Base-by-base conservation (phyloP, 2,329 filamentous ascomycete species). In the Leptographium procerum region DNA sequence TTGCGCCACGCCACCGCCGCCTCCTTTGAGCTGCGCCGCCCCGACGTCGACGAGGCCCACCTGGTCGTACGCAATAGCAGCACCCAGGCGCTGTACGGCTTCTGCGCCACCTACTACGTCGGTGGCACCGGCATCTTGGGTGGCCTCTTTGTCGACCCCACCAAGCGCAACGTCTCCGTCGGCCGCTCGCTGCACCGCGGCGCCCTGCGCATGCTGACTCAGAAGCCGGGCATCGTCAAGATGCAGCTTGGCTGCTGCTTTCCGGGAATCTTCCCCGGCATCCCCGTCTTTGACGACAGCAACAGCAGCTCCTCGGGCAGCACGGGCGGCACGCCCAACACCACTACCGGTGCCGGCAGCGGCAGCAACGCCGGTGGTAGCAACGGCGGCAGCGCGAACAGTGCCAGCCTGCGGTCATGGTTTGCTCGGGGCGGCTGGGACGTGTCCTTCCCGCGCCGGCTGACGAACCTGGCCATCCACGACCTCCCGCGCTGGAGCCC, bases 41-140 rank as follows among this genome's bases (percentile, higher is more conserved):
- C 82, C 1, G 53, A 54, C 58, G 80, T 95, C 31, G 83, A 88
- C 58, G 90, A 96, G 70, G 77, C 85, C 0, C 91, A 97, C 69
- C 95, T 92, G 67, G 91, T 96, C 10, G 91, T 97, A 34, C 83
- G 91, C 24, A 97, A 96, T 69, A 95, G 89, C 73, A 95, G 88
- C 69, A 97, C 91, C 0, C 87, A 90, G 62, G 89, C 89, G 0
- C 74, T 97, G 0, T 96, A 96, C 67, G 91, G 91, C 2, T 97
- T 96, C 70, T 92, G 88, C 66, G 87, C 91, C 0, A 95, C 91
- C 0, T 96, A 95, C 68, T 91, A 83, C 68, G 84, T 88, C 1
- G 85, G 85, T 3, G 89, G 89, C 5, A 55, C 48, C n/a, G 90
- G 89, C 19, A 86, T 90, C 22, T 84, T 97, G 55, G 91, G 88